These are phyloP conservation scores for Cordyceps javanica DNA, from an alignment of 2,329 filamentous ascomycete species.

Conservation along the genomic window DNA sequence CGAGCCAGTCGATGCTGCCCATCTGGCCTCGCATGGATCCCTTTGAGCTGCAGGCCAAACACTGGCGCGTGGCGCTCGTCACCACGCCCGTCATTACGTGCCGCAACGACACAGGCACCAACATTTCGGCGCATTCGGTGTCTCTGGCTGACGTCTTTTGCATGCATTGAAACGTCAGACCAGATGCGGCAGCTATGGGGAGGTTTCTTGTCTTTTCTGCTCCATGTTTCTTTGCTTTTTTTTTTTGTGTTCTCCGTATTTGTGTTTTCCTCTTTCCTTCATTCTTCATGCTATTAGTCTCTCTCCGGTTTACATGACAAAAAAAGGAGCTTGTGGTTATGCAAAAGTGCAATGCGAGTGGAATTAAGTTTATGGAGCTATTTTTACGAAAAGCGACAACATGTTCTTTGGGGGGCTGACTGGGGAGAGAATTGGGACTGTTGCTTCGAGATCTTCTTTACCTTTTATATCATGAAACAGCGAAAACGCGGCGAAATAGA, in stretches of 20 bases:
- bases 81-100: constrained; percentile 50
- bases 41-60: constrained; percentile 40
- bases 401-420: background rate
- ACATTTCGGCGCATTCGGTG: constrained; percentile 39
- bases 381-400: background rate
- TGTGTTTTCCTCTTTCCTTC: no score
- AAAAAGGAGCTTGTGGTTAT: background rate
- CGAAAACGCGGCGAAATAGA: background rate
- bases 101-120: constrained; percentile 43
- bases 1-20: constrained; percentile 39
- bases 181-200: no score
- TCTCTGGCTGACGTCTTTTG: constrained; percentile 42
- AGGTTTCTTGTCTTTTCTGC: background rate
- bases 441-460: background rate
- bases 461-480: background rate
- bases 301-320: background rate
- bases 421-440: background rate
- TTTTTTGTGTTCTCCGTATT: background rate
- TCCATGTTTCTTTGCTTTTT: background rate
- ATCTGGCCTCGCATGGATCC: constrained; percentile 37
- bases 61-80: constrained; percentile 47
- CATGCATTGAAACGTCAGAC: constrained; percentile 34
- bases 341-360: no score
- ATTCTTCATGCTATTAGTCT: no score
- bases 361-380: background rate